Evolutionary conservation across 2,329 filamentous ascomycete species (phyloP), one percentile per base, ranked within the genome.

Genomic region (Stachybotrys chartarum): DNA sequence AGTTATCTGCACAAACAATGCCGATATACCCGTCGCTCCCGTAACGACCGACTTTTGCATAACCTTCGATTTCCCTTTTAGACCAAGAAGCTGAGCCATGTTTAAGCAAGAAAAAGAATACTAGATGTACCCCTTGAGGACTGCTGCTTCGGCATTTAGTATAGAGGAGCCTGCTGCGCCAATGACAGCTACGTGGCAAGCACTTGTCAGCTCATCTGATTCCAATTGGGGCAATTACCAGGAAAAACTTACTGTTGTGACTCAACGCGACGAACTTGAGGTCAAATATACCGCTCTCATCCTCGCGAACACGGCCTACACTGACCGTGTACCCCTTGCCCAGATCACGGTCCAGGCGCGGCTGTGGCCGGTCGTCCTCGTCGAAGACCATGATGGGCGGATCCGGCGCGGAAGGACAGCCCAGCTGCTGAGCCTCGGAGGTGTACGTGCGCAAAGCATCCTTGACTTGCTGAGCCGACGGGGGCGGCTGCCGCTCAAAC

Each of bases 111-210:
- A 24, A 24, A 24, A 24, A 24, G 24, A 24, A 24, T 4, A 42
- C 35, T 78, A 91, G 60, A 92, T 79, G 66, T 87, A 90, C 6
- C 92, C 93, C 78, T 96, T 95, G 61, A 97, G 82, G 11, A 96
- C 86, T 30, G 91, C 91, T 31, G 91, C 91, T 72, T 97, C 93
- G 31, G 92, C 91, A 66, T 97, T 97, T 64, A 97, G 73, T 73
- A 97, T 96, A 35, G 90, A 96, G 2, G 91, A 95, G 11, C 94
- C 94, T n/a, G 93, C 92, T 35, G 94, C 94, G 61, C 93, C 93
- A 69, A 99, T 93, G 55, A 99, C 88, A 58, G 93, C 86, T 84
- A 55, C 16, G 17, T 8, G 18, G 44, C n/a, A 30, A 48, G 8
- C 24, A 17, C 32, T 50, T n/a, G 6, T 12, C 12, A 42, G 35